These are phyloP conservation scores for Penicillium sp. DNA, from an alignment of 2,329 filamentous ascomycete species.

Conservation along the genomic window DNA sequence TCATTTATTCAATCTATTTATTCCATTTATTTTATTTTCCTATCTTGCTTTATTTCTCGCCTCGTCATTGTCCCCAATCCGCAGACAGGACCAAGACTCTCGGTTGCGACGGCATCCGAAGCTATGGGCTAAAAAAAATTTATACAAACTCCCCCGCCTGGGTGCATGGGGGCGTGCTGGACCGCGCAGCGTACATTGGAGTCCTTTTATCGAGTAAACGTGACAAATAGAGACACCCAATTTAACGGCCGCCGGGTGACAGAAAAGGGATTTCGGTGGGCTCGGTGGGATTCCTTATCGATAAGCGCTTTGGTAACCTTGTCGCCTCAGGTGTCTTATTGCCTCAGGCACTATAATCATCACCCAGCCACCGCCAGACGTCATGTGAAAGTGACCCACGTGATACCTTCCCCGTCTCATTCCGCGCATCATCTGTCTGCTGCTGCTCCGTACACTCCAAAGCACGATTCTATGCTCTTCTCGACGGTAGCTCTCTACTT, in stretches of 20 bases:
- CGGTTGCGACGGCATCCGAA: slow-evolving; percentile 10
- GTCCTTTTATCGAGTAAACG: slow-evolving; percentile 21
- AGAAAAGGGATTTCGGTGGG: slow-evolving; percentile 25
- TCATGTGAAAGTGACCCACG: slow-evolving; percentile 20
- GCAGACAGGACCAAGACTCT: neutral
- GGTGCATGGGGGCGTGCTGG: slow-evolving; percentile 17
- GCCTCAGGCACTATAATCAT: neutral
- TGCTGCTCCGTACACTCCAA: neutral
- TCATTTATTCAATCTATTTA: neutral
- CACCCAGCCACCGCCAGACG: neutral
- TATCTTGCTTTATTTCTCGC: neutral
- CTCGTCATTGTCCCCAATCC: neutral
- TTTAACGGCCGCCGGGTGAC: slow-evolving; percentile 12
- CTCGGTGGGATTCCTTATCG: slow-evolving; percentile 13
- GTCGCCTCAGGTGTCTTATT: neutral
- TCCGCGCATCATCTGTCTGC: slow-evolving; percentile 9
- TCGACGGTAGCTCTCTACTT: neutral
- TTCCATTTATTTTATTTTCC: neutral
- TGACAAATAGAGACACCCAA: slow-evolving; percentile 28
- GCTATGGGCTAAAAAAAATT: slow-evolving; percentile 7
- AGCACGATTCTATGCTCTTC: slow-evolving; percentile 5
- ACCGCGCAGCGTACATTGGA: slow-evolving; percentile 24
- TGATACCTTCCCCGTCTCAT: slow-evolving; percentile 12
- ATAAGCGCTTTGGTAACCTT: slow-evolving; percentile 3
- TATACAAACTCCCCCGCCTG: slow-evolving; percentile 5